phyloP scores from a whole-genome alignment of 345 rosid species.

The Citrus reticulata region DNA sequence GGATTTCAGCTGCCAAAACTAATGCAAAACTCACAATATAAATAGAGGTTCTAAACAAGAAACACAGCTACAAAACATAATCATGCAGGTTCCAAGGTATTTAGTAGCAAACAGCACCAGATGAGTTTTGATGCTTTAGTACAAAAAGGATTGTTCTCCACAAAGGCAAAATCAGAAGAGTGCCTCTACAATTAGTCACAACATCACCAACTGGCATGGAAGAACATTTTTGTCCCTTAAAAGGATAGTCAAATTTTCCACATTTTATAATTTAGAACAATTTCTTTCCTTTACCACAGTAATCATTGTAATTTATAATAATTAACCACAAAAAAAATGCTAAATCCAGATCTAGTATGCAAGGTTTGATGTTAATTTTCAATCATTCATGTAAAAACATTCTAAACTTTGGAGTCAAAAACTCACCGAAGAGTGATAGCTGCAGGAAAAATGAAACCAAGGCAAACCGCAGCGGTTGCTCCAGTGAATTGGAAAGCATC shows the following conservation, averaged over 20 bases:
- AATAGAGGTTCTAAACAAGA: background rate
- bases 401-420: background rate
- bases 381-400: background rate
- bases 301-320: background rate
- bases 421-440: constrained; percentile 74
- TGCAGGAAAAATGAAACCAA: constrained; percentile 94
- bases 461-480: constrained; percentile 90
- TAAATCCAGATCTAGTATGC: background rate
- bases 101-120: background rate
- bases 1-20: background rate
- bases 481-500: constrained; percentile 96
- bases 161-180: background rate
- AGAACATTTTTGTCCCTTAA: background rate
- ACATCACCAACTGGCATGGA: background rate
- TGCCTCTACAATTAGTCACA: background rate
- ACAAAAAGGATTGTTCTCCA: background rate
- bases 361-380: background rate
- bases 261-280: background rate
- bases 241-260: background rate
- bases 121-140: background rate
- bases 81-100: background rate
- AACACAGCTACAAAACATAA: background rate
- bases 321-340: background rate
- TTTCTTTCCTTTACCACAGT: background rate
- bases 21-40: background rate